Conservation (phyloP, 164 flowering plant species). For the Kalanchoe fedtschenkoi region DNA sequence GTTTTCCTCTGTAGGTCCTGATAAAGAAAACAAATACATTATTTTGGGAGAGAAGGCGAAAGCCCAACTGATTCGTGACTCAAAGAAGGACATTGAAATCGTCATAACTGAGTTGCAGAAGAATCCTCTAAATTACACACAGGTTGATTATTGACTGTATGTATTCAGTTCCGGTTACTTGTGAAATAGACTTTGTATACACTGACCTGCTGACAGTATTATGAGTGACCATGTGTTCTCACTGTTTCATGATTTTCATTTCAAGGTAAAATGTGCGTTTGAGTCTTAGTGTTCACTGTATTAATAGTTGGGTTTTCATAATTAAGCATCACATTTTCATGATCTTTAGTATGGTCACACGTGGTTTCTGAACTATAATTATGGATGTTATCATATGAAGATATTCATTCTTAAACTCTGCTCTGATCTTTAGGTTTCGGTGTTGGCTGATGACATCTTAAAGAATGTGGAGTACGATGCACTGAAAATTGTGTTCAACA, state of each 20-base stretch:
- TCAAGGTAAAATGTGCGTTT: background rate
- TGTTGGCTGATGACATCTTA: conserved; percentile 84
- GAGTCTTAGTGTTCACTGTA: too few species aligned
- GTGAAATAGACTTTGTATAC: background rate
- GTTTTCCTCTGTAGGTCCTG: conserved; percentile 50
- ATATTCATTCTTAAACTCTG: background rate
- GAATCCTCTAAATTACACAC: conserved; percentile 81
- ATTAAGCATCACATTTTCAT: too few species aligned
- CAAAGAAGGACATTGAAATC: conserved; percentile 63
- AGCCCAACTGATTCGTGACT: conserved; percentile 79
- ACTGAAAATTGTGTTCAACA: conserved; percentile 74
- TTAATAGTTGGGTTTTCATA: too few species aligned
- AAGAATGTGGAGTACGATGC: conserved; percentile 95
- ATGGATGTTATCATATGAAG: background rate
- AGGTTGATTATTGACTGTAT: conserved; percentile 28
- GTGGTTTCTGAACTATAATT: background rate
- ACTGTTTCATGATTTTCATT: background rate
- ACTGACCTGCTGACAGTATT: background rate
- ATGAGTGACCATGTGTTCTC: background rate
- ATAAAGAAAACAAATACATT: conserved; percentile 67
- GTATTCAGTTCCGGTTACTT: background rate
- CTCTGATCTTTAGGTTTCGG: conserved; percentile 54
- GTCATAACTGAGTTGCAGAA: conserved; percentile 74
- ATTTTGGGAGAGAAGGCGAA: conserved; percentile 90
- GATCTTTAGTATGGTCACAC: background rate